Conservation (phyloP, 441 rosid species). For the Adansonia grandidieri region DNA sequence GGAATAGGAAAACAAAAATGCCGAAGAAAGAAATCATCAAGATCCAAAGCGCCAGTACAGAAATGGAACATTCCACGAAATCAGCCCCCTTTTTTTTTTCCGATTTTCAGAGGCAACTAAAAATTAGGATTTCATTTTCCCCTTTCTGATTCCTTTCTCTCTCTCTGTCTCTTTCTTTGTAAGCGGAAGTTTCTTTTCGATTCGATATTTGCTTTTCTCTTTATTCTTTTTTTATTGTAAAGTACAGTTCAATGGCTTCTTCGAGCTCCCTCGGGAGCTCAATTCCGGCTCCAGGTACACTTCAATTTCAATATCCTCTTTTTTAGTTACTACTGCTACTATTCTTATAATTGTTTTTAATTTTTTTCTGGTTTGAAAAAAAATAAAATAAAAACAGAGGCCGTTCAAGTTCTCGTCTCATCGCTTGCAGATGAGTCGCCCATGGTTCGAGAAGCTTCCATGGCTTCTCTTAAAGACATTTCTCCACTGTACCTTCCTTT, state of each 20-base stretch:
- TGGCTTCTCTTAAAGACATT: slow-evolving; percentile 82
- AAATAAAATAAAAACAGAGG: slow-evolving; percentile 54
- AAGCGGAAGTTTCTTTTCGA: neutral
- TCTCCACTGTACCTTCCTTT: slow-evolving; percentile 55
- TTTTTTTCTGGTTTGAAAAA: neutral
- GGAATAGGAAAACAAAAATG: neutral
- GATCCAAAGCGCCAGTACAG: neutral
- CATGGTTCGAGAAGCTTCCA: slow-evolving; percentile 74
- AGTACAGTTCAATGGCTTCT: slow-evolving; percentile 57
- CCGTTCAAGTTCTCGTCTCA: slow-evolving; percentile 82
- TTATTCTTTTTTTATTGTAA: neutral
- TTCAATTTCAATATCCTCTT: slow-evolving; percentile 9
- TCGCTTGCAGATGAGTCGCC: slow-evolving; percentile 90
- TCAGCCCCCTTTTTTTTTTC: neutral
- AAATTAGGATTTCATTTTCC: neutral
- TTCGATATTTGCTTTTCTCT: neutral
- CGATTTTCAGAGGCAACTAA: neutral
- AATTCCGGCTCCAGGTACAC: slow-evolving; percentile 73
- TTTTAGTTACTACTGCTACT: slow-evolving; percentile 7
- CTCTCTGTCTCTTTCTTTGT: no score
- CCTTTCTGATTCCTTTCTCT: neutral
- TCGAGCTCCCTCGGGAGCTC: slow-evolving; percentile 67
- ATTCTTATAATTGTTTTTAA: neutral
- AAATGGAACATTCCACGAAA: slow-evolving; percentile 11
- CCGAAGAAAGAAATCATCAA: neutral